Base-by-base conservation (phyloP, 73 alveolate species). In the Paramecium primaurelia region DNA sequence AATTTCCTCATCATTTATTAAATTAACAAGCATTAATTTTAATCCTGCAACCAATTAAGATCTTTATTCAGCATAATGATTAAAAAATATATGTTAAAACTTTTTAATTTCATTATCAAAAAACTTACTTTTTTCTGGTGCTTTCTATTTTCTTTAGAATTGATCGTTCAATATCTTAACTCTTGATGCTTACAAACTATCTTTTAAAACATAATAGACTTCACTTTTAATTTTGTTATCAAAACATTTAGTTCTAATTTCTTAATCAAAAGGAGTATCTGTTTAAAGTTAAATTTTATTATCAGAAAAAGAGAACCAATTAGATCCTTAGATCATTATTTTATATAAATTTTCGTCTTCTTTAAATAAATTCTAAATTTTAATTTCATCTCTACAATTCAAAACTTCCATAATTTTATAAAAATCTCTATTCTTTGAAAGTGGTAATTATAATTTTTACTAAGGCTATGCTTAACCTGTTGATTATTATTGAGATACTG, bases 51-150 rank as follows among this genome's bases (percentile, higher is more conserved):
- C 64, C 34, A 73, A 37, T 73, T 30, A 73, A 4, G 87, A 73
- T 11, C 87, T 73, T 73, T 73, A 14, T 73, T 73, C 87, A 73
- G 87, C 87, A 73, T 73, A 73, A 73, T 73, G 87, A 73, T 40
- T 37, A 38, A 73, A 73, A 36, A 73, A 34, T 1, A 44, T 22
- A 37, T 73, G 87, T 3, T 44, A 30, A 36, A 73, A 73, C 22
- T 73, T 73, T 34, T 73, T 73, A 9, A 73, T 36, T 22, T 73
- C 87, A 12, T 12, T 73, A 0, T 73, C 87, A 73, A 30, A 73
- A 54, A 54, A 54, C 9, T 54, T 54, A 3, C 69, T 54, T 73
- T 73, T 36, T 22, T 73, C 87, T 2, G 34, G 59, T 4, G 34
- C 47, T 37, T 34, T 37, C 32, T 36, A 73, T 37, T 73, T 73